phyloP scores from a whole-genome alignment of 768 basidiomycete species.

The Collybiopsis luxurians region DNA sequence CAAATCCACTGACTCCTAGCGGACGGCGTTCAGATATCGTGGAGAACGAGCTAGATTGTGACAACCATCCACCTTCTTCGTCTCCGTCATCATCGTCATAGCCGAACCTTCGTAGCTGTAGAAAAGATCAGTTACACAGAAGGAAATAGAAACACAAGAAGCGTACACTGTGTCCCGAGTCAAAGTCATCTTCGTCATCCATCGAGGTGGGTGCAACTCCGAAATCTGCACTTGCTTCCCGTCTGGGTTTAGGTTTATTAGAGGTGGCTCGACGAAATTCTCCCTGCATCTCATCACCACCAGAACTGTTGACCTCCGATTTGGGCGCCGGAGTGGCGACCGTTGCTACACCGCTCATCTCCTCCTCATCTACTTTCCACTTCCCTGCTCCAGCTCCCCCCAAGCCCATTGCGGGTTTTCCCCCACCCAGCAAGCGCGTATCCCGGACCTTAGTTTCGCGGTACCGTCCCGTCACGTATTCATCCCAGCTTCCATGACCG shows the following conservation, averaged over 20 bases:
- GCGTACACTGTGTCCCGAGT: constrained; percentile 36
- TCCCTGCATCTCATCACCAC: constrained; percentile 35
- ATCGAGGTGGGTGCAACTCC: constrained; percentile 50
- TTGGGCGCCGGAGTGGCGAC: too few relatives aligned
- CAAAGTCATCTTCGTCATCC: constrained; percentile 43
- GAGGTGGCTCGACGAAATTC: constrained; percentile 56
- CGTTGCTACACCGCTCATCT: constrained; percentile 8
- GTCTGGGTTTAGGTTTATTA: constrained; percentile 38
- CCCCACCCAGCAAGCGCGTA: constrained; percentile 77
- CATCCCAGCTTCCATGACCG: constrained; percentile 67
- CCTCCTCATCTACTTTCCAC: constrained; percentile 17
- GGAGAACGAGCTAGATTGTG: constrained; percentile 70
- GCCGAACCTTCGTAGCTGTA: not conserved
- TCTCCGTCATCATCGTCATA: constrained; percentile 54
- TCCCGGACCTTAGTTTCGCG: constrained; percentile 86
- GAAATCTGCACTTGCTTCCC: constrained; percentile 64
- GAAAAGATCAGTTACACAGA: not conserved
- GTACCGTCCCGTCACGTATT: constrained; percentile 84
- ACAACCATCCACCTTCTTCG: constrained; percentile 78
- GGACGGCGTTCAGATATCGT: constrained; percentile 45
- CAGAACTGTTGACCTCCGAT: not conserved
- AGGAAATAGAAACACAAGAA: constrained; percentile 1
- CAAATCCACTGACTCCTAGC: constrained; percentile 50
- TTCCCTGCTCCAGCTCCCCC: constrained; percentile 58
- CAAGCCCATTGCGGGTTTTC: constrained; percentile 50